Conservation (phyloP, 306 rosid genomes). For the Quercus alba region DNA sequence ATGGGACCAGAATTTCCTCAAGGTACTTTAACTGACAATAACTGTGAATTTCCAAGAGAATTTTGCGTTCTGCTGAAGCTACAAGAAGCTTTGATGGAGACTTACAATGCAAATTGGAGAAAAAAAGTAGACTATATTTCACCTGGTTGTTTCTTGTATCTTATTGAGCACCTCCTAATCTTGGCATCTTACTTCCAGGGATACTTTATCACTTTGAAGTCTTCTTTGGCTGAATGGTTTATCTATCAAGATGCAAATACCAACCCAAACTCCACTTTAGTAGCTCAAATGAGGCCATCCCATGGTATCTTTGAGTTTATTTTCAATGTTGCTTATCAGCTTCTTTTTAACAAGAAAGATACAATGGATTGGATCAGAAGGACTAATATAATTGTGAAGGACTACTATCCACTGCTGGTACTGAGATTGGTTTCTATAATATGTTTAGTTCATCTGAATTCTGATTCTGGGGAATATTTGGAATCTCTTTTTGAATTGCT, state of each 20-base stretch:
- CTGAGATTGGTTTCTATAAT: slow-evolving; percentile 34
- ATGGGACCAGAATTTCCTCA: background rate
- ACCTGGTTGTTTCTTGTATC: slow-evolving; percentile 65
- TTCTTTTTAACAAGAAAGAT: slow-evolving; percentile 7
- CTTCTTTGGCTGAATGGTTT: slow-evolving; percentile 68
- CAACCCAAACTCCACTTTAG: background rate
- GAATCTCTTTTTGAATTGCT: slow-evolving; percentile 21
- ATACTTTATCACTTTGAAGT: slow-evolving; percentile 40
- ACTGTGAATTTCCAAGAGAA: background rate
- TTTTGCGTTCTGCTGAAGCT: slow-evolving; percentile 5
- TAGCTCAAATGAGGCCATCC: background rate
- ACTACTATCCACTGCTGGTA: slow-evolving; percentile 33
- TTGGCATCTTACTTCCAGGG: slow-evolving; percentile 28
- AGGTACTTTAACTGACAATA: background rate
- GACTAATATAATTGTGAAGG: slow-evolving; percentile 3
- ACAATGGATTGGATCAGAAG: slow-evolving; percentile 39
- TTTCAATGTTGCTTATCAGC: background rate
- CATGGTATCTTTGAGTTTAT: slow-evolving; percentile 16
- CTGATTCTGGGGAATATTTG: slow-evolving; percentile 26
- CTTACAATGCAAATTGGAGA: slow-evolving; percentile 37
- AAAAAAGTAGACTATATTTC: slow-evolving; percentile 31
- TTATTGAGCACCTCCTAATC: slow-evolving; percentile 58
- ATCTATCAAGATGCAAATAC: slow-evolving; percentile 28
- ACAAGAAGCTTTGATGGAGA: slow-evolving; percentile 32
- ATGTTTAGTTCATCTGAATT: slow-evolving; percentile 43